Conservation (phyloP, 495 filamentous ascomycete genomes). For the Penicillium turbatum region DNA sequence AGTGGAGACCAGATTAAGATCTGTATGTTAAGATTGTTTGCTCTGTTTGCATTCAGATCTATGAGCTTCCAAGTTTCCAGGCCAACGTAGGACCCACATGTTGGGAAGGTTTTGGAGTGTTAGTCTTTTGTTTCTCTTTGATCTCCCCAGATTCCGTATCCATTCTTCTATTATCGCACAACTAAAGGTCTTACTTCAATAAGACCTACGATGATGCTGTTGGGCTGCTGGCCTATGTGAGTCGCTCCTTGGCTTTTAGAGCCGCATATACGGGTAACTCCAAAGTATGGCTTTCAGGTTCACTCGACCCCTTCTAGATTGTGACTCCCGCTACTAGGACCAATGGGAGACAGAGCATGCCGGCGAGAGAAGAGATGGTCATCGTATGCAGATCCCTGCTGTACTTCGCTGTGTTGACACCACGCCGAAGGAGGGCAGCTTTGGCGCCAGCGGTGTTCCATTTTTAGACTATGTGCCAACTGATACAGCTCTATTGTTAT, state of each 20-base stretch:
- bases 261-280: not conserved
- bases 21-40: not conserved
- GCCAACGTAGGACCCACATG: too few relatives aligned
- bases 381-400: slow-evolving; percentile 60
- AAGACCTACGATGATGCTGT: not conserved
- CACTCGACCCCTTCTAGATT: not conserved
- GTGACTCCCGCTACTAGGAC: not conserved
- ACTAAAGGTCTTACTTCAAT: not conserved
- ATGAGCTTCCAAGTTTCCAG: not conserved
- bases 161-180: not conserved
- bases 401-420: slow-evolving; percentile 71
- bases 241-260: not conserved
- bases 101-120: too few relatives aligned
- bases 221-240: not conserved
- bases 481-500: too few relatives aligned
- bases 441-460: not conserved
- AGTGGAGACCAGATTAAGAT: not conserved
- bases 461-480: not conserved
- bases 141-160: not conserved
- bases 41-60: not conserved
- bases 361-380: slow-evolving; percentile 45
- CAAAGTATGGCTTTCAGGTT: not conserved
- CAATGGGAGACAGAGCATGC: not conserved
- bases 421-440: slow-evolving; percentile 62
- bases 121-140: too few relatives aligned